Conservation (phyloP, 495 filamentous ascomycete species). For the Aspergillus nidulans region DNA sequence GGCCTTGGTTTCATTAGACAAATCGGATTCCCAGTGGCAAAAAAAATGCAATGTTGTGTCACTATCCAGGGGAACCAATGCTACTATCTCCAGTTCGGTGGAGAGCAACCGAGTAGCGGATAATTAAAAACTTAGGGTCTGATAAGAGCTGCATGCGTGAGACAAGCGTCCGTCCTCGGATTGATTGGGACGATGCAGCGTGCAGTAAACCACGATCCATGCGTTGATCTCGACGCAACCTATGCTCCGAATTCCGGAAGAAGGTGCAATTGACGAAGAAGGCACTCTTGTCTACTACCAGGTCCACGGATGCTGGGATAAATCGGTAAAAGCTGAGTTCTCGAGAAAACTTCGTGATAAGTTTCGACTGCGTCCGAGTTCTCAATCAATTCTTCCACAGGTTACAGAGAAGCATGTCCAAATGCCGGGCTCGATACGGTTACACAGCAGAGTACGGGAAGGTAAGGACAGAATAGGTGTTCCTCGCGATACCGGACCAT, state of each 20-base stretch:
- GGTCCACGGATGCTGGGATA: neutral
- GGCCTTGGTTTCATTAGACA: neutral
- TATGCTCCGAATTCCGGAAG: neutral
- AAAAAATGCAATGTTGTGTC: constrained; percentile 8
- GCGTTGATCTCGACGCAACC: neutral
- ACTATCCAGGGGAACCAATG: neutral
- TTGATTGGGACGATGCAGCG: neutral
- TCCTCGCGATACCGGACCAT: neutral
- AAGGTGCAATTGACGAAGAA: neutral
- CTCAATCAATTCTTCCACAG: neutral
- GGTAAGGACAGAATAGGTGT: neutral
- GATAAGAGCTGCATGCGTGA: constrained; percentile 14
- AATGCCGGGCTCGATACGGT: neutral
- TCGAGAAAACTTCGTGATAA: neutral
- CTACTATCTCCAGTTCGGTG: neutral
- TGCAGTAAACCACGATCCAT: neutral
- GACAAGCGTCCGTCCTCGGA: constrained; percentile 10
- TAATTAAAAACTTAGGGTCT: neutral
- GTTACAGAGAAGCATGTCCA: neutral
- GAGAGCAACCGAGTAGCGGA: neutral
- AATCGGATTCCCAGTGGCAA: constrained; percentile 4
- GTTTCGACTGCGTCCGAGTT: neutral
- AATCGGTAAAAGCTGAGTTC: neutral
- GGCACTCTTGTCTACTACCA: neutral
- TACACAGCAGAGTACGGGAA: neutral